These are phyloP conservation scores for Stellera chamaejasme DNA, from an alignment of 345 rosid species.

Conservation along the genomic window DNA sequence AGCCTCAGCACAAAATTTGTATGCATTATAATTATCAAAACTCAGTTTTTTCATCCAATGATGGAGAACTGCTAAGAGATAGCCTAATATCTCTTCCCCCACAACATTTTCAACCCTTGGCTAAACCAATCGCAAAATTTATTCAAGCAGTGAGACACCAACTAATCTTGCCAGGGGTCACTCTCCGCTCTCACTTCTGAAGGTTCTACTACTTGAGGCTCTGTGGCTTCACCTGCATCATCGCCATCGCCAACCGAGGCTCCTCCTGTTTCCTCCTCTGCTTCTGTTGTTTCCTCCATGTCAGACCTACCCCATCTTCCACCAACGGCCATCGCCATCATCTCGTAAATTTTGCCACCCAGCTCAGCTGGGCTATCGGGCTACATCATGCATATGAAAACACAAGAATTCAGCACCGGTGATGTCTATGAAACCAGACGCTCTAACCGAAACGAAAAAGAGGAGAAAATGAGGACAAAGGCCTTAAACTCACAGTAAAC, in stretches of 20 bases:
- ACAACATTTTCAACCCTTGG: too few species aligned
- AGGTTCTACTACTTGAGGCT: slow-evolving; percentile 76
- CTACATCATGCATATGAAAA: slow-evolving; percentile 27
- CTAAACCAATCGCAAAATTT: too few species aligned
- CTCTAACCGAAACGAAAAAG: background rate
- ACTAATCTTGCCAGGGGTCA: slow-evolving; percentile 78
- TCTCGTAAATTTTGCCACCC: slow-evolving; percentile 93
- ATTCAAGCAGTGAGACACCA: too few species aligned
- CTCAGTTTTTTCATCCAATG: too few species aligned
- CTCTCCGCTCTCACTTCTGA: slow-evolving; percentile 81
- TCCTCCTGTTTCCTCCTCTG: slow-evolving; percentile 20
- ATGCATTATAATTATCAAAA: too few species aligned
- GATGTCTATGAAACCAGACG: too few species aligned
- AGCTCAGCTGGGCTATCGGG: slow-evolving; percentile 95
- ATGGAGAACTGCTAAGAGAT: too few species aligned
- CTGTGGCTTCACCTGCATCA: slow-evolving; percentile 16
- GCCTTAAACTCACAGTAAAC: slow-evolving; percentile 50
- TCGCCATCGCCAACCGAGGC: slow-evolving; percentile 20
- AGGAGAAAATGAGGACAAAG: background rate
- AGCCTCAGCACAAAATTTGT: too few species aligned
- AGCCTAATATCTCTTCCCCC: too few species aligned
- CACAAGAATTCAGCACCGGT: background rate
- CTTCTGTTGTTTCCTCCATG: slow-evolving; percentile 21
- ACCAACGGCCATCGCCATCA: slow-evolving; percentile 98
- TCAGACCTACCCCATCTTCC: slow-evolving; percentile 96